phyloP scores from a whole-genome alignment of 1,139 yeast species.

The Candida anutae region DNA sequence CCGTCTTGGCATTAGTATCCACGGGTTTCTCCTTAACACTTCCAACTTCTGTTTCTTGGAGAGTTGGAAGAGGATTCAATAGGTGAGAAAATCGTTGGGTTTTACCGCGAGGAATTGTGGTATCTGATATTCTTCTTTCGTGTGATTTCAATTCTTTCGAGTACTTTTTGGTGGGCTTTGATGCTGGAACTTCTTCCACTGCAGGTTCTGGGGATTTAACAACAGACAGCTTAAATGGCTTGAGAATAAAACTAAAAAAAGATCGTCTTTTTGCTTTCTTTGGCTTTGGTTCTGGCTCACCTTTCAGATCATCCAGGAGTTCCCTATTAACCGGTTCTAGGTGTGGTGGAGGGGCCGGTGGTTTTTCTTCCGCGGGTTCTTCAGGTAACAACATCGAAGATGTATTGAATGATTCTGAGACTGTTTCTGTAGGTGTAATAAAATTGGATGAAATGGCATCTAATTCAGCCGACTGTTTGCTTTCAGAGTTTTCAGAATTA shows the following conservation, averaged over 20 bases:
- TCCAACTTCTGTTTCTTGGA: background rate
- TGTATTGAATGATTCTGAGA: too few species aligned
- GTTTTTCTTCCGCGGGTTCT: too few species aligned
- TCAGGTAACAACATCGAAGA: too few species aligned
- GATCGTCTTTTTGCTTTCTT: constrained; percentile 9
- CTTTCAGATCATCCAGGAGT: too few species aligned
- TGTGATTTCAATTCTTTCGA: background rate
- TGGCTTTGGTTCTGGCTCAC: too few species aligned
- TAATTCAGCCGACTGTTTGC: too few species aligned
- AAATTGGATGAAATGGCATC: too few species aligned
- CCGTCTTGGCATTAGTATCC: background rate
- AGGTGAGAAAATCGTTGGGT: constrained; percentile 9
- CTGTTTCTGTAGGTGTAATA: too few species aligned
- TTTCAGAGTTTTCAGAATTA: too few species aligned
- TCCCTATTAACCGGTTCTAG: too few species aligned
- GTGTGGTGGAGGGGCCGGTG: too few species aligned
- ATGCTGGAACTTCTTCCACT: constrained; percentile 1
- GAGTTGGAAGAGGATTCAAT: constrained; percentile 10
- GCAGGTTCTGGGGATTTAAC: background rate
- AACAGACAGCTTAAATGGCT: constrained; percentile 7
- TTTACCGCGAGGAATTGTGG: constrained; percentile 16
- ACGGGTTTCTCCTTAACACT: background rate
- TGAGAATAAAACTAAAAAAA: constrained; percentile 14
- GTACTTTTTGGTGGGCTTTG: background rate
- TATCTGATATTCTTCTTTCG: constrained; percentile 9